phyloP scores from a whole-genome alignment of 768 basidiomycete species.

The Auricularia heimuer region DNA sequence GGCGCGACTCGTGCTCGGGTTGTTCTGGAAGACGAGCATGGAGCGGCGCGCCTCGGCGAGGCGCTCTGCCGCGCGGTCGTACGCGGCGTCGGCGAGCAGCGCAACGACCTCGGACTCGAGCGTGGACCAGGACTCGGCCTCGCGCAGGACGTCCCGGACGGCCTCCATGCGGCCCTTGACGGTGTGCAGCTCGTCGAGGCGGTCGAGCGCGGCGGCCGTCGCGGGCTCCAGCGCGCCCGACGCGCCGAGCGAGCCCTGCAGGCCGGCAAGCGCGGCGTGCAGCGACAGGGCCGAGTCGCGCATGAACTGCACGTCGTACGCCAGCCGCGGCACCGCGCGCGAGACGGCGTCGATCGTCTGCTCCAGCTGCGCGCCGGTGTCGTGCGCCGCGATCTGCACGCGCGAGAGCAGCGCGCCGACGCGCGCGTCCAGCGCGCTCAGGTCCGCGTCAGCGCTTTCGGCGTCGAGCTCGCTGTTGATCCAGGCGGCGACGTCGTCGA shows the following conservation, averaged over 20 bases:
- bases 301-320: slow-evolving; percentile 97
- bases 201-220: slow-evolving; percentile 61
- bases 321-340: slow-evolving; percentile 77
- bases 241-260: slow-evolving; percentile 38
- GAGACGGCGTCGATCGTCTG: slow-evolving; percentile 89
- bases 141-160: slow-evolving; percentile 77
- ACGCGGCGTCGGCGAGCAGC: slow-evolving; percentile 68
- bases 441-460: slow-evolving; percentile 26
- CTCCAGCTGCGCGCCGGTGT: slow-evolving; percentile 80
- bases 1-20: slow-evolving; percentile 79
- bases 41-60: slow-evolving; percentile 81
- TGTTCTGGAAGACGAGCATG: slow-evolving; percentile 89
- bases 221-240: slow-evolving; percentile 38
- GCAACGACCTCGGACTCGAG: slow-evolving; percentile 87
- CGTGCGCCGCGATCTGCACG: slow-evolving; percentile 81
- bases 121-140: slow-evolving; percentile 95
- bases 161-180: slow-evolving; percentile 83
- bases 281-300: slow-evolving; percentile 80
- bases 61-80: slow-evolving; percentile 84
- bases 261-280: slow-evolving; percentile 51
- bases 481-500: slow-evolving; percentile 57
- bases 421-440: slow-evolving; percentile 58
- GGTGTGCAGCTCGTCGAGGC: slow-evolving; percentile 70
- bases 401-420: slow-evolving; percentile 65
- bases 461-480: slow-evolving; percentile 52